Percentiles rank a stretch among this genome's conserved stretches.
Evolutionary conservation across 768 basidiomycete genomes (phyloP).

Genomic region (Mycena venus): DNA sequence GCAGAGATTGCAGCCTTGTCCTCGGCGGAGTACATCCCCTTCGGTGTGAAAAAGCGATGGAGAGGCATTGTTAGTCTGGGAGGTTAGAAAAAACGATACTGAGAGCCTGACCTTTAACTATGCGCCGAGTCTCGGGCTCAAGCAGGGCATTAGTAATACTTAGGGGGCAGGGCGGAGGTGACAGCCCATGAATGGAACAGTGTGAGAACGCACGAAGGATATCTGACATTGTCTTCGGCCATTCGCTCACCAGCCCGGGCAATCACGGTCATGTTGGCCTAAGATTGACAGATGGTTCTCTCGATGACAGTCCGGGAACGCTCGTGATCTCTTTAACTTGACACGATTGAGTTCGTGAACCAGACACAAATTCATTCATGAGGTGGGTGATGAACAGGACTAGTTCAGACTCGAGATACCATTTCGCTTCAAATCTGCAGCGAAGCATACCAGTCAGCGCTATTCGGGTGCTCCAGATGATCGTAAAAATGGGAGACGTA

Average conservation of each 20-base stretch:
- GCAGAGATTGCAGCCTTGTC: slow-evolving; percentile 38
- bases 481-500: slow-evolving; percentile 16
- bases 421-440: slow-evolving; percentile 32
- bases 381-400: no score
- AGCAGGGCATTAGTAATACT: background rate
- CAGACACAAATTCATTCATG: background rate
- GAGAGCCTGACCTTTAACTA: no score
- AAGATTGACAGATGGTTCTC: no score
- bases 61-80: slow-evolving; percentile 38
- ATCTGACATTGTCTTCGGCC: background rate
- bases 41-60: slow-evolving; percentile 40
- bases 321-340: no score
- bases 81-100: background rate
- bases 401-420: slow-evolving; percentile 32
- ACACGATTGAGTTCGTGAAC: background rate
- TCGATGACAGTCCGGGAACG: background rate
- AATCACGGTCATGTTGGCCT: background rate
- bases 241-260: background rate
- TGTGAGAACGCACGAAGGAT: background rate
- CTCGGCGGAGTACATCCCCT: slow-evolving; percentile 34
- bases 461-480: no score
- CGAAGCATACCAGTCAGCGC: background rate
- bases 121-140: background rate
- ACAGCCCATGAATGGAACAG: background rate
- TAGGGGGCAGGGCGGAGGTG: background rate